Evolutionary conservation across 163 green algal genomes (phyloP), one percentile per base, ranked within the genome.

Genomic region (Trebouxiophyceae sp.): DNA sequence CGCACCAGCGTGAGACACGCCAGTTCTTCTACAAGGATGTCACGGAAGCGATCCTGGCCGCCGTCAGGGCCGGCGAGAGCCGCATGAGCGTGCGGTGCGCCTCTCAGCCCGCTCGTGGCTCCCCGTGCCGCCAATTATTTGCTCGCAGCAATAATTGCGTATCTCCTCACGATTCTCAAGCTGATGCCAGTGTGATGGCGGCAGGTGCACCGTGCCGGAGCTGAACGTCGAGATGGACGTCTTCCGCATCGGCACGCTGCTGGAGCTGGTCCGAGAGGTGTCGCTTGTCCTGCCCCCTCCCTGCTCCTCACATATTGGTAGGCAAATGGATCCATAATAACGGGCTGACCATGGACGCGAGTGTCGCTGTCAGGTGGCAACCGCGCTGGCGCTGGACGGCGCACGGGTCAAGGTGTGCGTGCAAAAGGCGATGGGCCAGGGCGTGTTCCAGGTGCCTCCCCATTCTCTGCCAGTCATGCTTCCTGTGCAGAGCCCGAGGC

Each of bases 401-500:
- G 74, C 75, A 59, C 65, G 69, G 16, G 86, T 93, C 27, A 86
- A 85, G 56, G 76, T 95, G 16, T 92, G 83, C 69, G 87, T 95
- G 54, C 87, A 95, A 67, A 71, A 81, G 22, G 62, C 80, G 23
- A 82, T 95, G 77, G 87, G 87, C 0, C 33, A 86, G 56, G 87
- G 87, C 33, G 78, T 93, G 19, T 93, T 93, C 60, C 70, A 86
- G 62, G 79, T 76, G 55, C 44, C 50, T 19, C 12, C 5, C 8
- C 12, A 55, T 56, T 26, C 56, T 62, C 8, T 62, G 20, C 23
- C 23, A n/a, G 39, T 16, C 12, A n/a, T 50, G 19, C 12, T 50
- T 50, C 19, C 39, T 50, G 39, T 50, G 39, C n/a, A n/a, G n/a
- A n/a, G n/a, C n/a, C n/a, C n/a, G n/a, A n/a, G n/a, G n/a, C n/a